Base-by-base conservation (phyloP, 2,329 filamentous ascomycete species). In the Grosmannia penicillata region DNA sequence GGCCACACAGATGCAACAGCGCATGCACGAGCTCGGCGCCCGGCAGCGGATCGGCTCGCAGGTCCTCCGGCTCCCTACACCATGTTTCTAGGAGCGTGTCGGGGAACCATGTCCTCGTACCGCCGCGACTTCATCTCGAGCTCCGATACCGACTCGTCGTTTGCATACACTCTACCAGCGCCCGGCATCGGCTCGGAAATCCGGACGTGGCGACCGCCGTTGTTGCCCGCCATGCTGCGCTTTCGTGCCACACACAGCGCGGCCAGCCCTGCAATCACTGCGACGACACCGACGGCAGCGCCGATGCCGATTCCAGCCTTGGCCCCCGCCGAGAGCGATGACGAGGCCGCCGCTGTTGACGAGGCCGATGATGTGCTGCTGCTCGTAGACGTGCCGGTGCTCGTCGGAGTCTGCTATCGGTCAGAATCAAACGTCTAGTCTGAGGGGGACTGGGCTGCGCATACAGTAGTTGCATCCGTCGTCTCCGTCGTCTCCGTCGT, bases 51-150 rank as follows among this genome's bases (percentile, higher is more conserved):
- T n/a, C n/a, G n/a, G n/a, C n/a, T n/a, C n/a, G n/a, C n/a, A n/a
- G 6, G 28, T 14, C 28, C 7, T 7, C 25, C 23, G 11, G 6
- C 8, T 9, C 15, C 29, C 28, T 41, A 53, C 7, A 57, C 53
- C 52, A 59, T 56, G 15, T 50, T 48, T 40, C 60, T 57, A 10
- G 71, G 70, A 33, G 64, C 59, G 42, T 63, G 58, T 32, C 68
- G 57, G 22, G 68, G 68, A 18, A 68, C 48, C 68, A 73, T 69
- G 45, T 75, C 70, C 51, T 75, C 70, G 45, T 75, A 75, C 30
- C 68, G 61, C 42, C 65, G 61, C 4, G 67, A 62, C 43, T 64
- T 63, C 49, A 65, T 56, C 46, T 74, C 68, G 31, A 72, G 57
- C 33, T 68, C 66, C 14, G 47, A 43, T 33, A 56, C 53, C 10